phyloP scores from a whole-genome alignment of 148 eudicot genomes.

The Chenopodium album region DNA sequence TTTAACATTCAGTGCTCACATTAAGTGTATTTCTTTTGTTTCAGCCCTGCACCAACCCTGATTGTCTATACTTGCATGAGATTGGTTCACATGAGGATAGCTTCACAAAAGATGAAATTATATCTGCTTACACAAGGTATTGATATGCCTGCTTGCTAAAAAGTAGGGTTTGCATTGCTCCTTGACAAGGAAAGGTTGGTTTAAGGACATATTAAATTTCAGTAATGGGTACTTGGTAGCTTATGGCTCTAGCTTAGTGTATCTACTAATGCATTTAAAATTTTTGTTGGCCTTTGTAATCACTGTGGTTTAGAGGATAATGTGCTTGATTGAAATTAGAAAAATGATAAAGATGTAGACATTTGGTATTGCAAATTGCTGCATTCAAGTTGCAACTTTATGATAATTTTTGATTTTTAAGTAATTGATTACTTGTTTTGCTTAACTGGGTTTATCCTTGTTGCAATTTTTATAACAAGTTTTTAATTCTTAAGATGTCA shows the following conservation, averaged over 20 bases:
- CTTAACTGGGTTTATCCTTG: not conserved
- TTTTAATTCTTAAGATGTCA: not conserved
- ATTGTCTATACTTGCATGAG: constrained; percentile 96
- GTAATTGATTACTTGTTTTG: not conserved
- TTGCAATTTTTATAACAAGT: no score
- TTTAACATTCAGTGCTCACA: not conserved
- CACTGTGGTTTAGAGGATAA: not conserved
- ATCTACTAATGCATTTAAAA: not conserved
- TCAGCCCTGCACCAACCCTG: constrained; percentile 94
- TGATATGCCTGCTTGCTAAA: constrained; percentile 5
- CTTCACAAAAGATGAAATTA: constrained; percentile 86
- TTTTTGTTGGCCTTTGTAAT: not conserved
- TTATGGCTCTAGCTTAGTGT: not conserved
- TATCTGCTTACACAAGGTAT: constrained; percentile 88
- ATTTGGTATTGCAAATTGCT: not conserved
- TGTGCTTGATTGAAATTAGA: not conserved
- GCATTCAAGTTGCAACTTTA: not conserved
- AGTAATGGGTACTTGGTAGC: not conserved
- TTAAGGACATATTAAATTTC: not conserved
- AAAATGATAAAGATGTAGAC: not conserved
- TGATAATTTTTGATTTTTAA: not conserved
- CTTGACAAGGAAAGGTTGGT: not conserved
- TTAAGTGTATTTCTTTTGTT: constrained; percentile 19
- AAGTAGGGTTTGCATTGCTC: not conserved
- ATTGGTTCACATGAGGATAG: constrained; percentile 89